Conservation (phyloP, 345 rosid species). For the Syzygium grande region DNA sequence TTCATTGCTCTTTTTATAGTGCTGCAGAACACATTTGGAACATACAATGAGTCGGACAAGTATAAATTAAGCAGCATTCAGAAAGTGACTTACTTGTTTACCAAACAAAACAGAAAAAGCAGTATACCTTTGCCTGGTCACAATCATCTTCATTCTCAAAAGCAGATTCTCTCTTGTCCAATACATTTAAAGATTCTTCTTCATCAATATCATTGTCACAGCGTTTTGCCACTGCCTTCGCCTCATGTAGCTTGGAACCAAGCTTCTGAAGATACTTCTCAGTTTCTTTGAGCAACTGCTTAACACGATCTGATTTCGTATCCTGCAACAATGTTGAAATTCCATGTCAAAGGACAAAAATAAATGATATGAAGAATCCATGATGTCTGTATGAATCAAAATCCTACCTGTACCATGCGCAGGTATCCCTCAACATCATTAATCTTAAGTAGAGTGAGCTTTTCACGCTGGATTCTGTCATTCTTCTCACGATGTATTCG, state of each 20-base stretch:
- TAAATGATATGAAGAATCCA: neutral
- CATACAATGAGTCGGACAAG: slow-evolving; percentile 1
- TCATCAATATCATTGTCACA: slow-evolving; percentile 69
- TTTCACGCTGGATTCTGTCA: slow-evolving; percentile 93
- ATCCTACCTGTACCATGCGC: slow-evolving; percentile 87
- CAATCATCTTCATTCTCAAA: slow-evolving; percentile 80
- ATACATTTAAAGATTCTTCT: slow-evolving; percentile 17
- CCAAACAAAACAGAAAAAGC: neutral
- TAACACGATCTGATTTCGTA: slow-evolving; percentile 92
- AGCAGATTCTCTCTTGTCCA: slow-evolving; percentile 51
- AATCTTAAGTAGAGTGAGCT: slow-evolving; percentile 82
- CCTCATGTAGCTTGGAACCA: slow-evolving; percentile 76
- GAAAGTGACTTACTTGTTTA: neutral
- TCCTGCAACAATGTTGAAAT: slow-evolving; percentile 29
- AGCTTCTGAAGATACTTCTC: slow-evolving; percentile 89
- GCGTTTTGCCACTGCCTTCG: slow-evolving; percentile 41
- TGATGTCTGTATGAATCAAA: slow-evolving; percentile 6
- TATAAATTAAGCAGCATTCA: neutral
- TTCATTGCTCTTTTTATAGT: slow-evolving; percentile 90
- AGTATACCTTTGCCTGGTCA: slow-evolving; percentile 83
- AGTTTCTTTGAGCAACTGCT: slow-evolving; percentile 81
- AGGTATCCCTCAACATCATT: slow-evolving; percentile 96
- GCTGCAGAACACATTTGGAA: slow-evolving; percentile 34
- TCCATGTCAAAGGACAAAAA: slow-evolving; percentile 3
- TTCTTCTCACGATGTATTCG: slow-evolving; percentile 87